phyloP scores from a whole-genome alignment of 2,329 filamentous ascomycete species.

The Fusarium floridanum region DNA sequence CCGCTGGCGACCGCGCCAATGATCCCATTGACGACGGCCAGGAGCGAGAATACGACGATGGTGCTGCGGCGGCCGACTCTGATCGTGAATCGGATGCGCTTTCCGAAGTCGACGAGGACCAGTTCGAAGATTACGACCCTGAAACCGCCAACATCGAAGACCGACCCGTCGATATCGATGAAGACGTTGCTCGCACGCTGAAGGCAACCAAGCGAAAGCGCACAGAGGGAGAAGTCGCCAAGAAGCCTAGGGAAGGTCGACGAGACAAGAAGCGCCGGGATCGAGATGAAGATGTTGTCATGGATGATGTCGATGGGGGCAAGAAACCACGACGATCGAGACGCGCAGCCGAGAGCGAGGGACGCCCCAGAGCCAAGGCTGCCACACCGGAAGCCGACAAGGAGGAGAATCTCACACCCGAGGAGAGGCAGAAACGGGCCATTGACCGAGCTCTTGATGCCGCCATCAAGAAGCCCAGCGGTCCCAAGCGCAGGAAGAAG shows the following conservation, averaged over 20 bases:
- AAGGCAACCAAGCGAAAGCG: conserved; percentile 77
- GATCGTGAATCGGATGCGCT: conserved; percentile 71
- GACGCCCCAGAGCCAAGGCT: conserved; percentile 60
- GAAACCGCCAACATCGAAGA: conserved; percentile 73
- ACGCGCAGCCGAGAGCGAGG: conserved; percentile 57
- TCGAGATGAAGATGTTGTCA: conserved; percentile 61
- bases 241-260: conserved; percentile 82
- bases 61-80: conserved; percentile 55
- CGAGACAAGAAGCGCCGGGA: conserved; percentile 74
- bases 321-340: conserved; percentile 63
- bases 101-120: conserved; percentile 77
- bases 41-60: conserved; percentile 52
- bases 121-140: conserved; percentile 78
- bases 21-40: conserved; percentile 56
- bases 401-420: conserved; percentile 84
- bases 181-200: conserved; percentile 72
- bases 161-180: conserved; percentile 75
- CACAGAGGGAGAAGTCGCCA: conserved; percentile 70
- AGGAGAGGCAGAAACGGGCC: conserved; percentile 85
- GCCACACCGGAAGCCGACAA: conserved; percentile 72
- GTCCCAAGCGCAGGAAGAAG: conserved; percentile 79
- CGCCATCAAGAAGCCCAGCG: conserved; percentile 81
- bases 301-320: conserved; percentile 62
- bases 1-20: conserved; percentile 54
- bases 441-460: conserved; percentile 90